Conservation (phyloP, 1,284 basidiomycete species). For the Tilletiopsis washingtonensis region DNA sequence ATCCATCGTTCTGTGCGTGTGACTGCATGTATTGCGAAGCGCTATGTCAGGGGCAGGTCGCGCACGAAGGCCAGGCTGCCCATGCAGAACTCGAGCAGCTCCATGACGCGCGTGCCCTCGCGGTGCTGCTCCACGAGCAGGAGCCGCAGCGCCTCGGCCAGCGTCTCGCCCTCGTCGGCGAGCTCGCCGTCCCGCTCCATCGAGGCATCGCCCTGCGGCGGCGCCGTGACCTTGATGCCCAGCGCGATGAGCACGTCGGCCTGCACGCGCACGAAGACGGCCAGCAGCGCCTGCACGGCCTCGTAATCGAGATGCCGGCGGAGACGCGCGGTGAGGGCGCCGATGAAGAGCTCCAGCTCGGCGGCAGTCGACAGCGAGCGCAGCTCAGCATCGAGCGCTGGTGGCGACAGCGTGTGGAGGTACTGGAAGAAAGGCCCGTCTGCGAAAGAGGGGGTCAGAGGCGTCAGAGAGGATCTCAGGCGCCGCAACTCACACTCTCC, state of each 20-base stretch:
- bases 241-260: slow-evolving; percentile 71
- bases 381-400: slow-evolving; percentile 81
- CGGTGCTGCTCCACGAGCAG: slow-evolving; percentile 27
- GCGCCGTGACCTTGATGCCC: slow-evolving; percentile 1
- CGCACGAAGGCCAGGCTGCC: slow-evolving; percentile 39
- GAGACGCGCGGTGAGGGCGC: slow-evolving; percentile 66
- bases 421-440: slow-evolving; percentile 64
- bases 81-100: slow-evolving; percentile 38
- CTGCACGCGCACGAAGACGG: slow-evolving; percentile 75
- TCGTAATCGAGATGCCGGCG: slow-evolving; percentile 81
- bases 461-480: neutral
- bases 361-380: slow-evolving; percentile 64
- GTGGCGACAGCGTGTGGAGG: slow-evolving; percentile 77
- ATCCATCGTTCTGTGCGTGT: no score
- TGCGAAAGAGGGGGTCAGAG: neutral
- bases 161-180: slow-evolving; percentile 50
- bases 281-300: slow-evolving; percentile 81
- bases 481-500: slow-evolving; percentile 1
- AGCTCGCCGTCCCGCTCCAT: slow-evolving; percentile 61
- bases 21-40: no score
- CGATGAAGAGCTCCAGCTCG: slow-evolving; percentile 63
- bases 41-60: slow-evolving; percentile 33
- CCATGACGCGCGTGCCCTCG: slow-evolving; percentile 26
- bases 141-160: slow-evolving; percentile 19
- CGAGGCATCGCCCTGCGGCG: no score